These are phyloP conservation scores for Phytophthora melonis DNA, from an alignment of 352 stramenopile genomes.

Conservation along the genomic window DNA sequence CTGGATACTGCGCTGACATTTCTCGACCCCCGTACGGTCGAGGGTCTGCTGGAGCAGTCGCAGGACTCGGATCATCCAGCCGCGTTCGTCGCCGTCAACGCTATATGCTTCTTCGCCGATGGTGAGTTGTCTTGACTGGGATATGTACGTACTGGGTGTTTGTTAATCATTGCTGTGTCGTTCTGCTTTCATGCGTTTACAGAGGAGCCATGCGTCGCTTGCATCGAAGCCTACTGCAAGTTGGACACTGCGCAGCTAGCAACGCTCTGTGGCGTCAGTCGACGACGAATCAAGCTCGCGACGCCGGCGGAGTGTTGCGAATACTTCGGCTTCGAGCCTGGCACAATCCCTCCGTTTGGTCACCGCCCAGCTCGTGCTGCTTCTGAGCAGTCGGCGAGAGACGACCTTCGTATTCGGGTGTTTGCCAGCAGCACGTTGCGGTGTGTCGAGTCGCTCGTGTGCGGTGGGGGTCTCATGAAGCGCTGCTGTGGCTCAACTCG, in stretches of 20 bases:
- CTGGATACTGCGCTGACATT: slow-evolving; percentile 45
- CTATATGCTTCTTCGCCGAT: slow-evolving; percentile 80
- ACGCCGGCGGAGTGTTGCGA: slow-evolving; percentile 63
- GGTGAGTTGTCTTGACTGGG: slow-evolving; percentile 35
- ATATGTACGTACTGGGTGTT: too few species aligned
- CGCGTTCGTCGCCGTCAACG: slow-evolving; percentile 65
- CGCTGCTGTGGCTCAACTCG: slow-evolving; percentile 52
- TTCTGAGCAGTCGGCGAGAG: slow-evolving; percentile 1
- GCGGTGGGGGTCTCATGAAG: slow-evolving; percentile 58
- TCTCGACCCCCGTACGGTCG: slow-evolving; percentile 45
- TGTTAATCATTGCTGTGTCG: too few species aligned
- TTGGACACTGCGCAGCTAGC: slow-evolving; percentile 71
- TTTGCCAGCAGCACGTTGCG: slow-evolving; percentile 53
- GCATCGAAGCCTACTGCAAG: slow-evolving; percentile 64
- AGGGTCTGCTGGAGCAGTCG: slow-evolving; percentile 39
- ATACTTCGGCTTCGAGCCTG: slow-evolving; percentile 71
- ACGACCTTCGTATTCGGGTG: slow-evolving; percentile 32
- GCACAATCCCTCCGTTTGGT: slow-evolving; percentile 70
- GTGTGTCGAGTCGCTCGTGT: slow-evolving; percentile 49
- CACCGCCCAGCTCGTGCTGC: slow-evolving; percentile 30
- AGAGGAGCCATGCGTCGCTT: slow-evolving; percentile 67
- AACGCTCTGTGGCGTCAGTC: slow-evolving; percentile 54
- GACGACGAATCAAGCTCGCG: slow-evolving; percentile 76
- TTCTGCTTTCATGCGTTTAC: slow-evolving; percentile 1
- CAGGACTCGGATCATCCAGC: slow-evolving; percentile 23